Conservation (phyloP, 2,329 filamentous ascomycete species). For the Domatiomyces catenatus region DNA sequence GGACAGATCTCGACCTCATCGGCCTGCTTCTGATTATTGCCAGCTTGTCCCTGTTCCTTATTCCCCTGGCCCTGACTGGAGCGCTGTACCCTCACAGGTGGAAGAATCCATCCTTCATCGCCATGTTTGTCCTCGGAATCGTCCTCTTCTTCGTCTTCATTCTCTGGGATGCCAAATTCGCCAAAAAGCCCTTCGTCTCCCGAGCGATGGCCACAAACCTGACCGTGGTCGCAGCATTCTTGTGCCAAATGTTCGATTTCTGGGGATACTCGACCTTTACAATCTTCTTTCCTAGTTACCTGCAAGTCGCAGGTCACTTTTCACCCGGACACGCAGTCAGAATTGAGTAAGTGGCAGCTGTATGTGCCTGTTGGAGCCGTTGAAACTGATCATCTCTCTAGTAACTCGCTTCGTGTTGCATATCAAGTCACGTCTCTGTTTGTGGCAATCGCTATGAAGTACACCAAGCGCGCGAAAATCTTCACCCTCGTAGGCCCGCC, state of each 20-base stretch:
- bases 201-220: constrained; percentile 25
- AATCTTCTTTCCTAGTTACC: too few relatives aligned
- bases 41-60: constrained; percentile 36
- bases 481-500: constrained; percentile 22
- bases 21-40: constrained; percentile 37
- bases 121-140: constrained; percentile 36
- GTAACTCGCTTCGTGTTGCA: constrained; percentile 22
- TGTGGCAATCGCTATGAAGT: constrained; percentile 25
- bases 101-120: constrained; percentile 35
- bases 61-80: constrained; percentile 43
- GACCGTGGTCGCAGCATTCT: constrained; percentile 27
- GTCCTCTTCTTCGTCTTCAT: constrained; percentile 35
- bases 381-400: constrained; percentile 12
- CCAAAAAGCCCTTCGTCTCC: constrained; percentile 22
- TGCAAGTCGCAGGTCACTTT: too few relatives aligned
- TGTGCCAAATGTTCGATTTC: constrained; percentile 25
- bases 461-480: constrained; percentile 23
- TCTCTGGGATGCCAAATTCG: constrained; percentile 35
- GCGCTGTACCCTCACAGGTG: constrained; percentile 27
- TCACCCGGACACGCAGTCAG: too few relatives aligned
- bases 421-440: constrained; percentile 26
- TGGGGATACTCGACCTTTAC: constrained; percentile 21
- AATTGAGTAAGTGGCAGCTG: constrained; percentile 12
- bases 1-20: constrained; percentile 36
- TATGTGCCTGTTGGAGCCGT: too few relatives aligned